Base-by-base conservation (phyloP, 495 filamentous ascomycete genomes). In the Usnea hakonensis region DNA sequence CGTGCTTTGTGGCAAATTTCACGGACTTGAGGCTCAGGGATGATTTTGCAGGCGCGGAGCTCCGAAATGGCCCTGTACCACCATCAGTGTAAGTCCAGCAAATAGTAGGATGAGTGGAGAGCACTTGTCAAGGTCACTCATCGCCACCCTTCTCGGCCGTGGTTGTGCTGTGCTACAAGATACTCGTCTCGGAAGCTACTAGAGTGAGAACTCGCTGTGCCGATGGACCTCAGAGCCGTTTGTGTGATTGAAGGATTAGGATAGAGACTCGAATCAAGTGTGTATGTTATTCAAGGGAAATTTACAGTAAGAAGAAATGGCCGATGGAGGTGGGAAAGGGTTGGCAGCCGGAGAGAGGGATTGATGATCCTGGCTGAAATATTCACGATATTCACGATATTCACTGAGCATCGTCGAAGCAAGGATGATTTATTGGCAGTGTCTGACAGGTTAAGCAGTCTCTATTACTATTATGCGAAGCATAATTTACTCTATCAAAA, bases 1-100 rank as follows among this genome's bases (percentile, higher is more conserved):
- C 94, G 85, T 54, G 94, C 94, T 76, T 97, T 97, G 80, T 97
- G 91, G 77, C 95, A 97, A 70, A 98, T 82, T 73, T 97, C 91
- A 68, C 94, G 87, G 55, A 98, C 95, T 72, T 96, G 89, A 50
- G 85, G 79, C 79, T 98, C 94, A 64, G 94, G 94, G 69, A 98
- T 98, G 61, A 94, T 90, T 65, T 92, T 90, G 78, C 94, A 98
- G 70, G 91, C 87, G 77, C 94, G 89, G 65, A 98, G 84, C 71
- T 94, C 91, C 67, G 86, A 85, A 74, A 98, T 98, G 53, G 91
- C 91, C 76, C 94, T 97, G 69, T 10, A 23, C 32, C 2, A 16
- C 2, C 32, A 3, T 63, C 40, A 66, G 40, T 30, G 63, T 19
- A 3, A 33, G 53, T 28, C 23, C 17, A 11, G 10, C 26, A 23